Percentiles rank a stretch among this genome's conserved stretches.
Conservation (phyloP, 345 rosid genomes). For the Euphorbia peplus region DNA sequence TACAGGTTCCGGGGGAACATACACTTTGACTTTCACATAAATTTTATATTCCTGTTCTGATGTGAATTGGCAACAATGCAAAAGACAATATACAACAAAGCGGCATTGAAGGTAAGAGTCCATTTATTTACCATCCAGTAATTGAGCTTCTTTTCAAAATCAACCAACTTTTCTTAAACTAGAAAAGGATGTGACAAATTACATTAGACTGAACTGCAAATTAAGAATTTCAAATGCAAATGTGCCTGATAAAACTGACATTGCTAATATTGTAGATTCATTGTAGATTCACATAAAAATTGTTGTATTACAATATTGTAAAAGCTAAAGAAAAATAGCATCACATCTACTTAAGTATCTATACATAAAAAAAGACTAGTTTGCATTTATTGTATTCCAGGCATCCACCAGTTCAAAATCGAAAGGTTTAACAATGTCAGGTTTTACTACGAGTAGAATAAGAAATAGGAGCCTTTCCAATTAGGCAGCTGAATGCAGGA, state of each 20-base stretch:
- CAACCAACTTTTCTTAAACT: background rate
- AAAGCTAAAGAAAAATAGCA: background rate
- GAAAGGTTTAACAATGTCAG: too few relatives aligned
- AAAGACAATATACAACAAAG: background rate
- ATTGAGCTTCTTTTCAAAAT: background rate
- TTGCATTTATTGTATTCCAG: background rate
- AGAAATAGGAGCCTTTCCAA: too few relatives aligned
- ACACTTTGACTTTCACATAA: background rate
- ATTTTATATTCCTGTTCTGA: too few relatives aligned
- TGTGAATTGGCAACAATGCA: slow-evolving; percentile 6
- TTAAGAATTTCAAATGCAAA: background rate
- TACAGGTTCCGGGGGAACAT: background rate
- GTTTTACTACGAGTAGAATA: background rate
- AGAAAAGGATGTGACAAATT: background rate
- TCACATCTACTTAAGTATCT: too few relatives aligned
- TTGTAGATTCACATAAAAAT: background rate
- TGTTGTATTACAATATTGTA: background rate
- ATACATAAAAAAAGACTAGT: background rate
- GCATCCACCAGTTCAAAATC: too few relatives aligned
- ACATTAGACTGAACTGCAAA: background rate
- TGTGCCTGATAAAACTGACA: slow-evolving; percentile 10
- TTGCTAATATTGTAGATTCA: slow-evolving; percentile 8
- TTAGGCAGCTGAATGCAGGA: too few relatives aligned
- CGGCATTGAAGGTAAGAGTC: background rate
- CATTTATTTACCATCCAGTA: slow-evolving; percentile 5